Evolutionary conservation across 768 basidiomycete species (phyloP).

Genomic region (Tubosaeta sp.): DNA sequence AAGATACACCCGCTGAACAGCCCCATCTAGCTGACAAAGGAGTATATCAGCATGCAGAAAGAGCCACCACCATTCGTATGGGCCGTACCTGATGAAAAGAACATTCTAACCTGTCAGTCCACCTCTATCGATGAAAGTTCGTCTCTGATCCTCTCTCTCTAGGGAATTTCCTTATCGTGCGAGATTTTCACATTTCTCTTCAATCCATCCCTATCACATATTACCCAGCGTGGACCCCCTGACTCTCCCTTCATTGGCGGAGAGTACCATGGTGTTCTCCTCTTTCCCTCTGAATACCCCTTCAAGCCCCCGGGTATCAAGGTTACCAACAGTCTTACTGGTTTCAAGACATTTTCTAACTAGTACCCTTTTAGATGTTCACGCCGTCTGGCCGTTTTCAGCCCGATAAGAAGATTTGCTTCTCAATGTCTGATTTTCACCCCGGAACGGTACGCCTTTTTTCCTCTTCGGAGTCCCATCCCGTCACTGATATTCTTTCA

Average conservation of each 20-base stretch:
- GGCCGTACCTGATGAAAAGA: slow-evolving; percentile 96
- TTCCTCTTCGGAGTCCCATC: neutral
- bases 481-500: neutral
- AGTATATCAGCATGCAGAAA: slow-evolving; percentile 88
- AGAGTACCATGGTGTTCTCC: slow-evolving; percentile 89
- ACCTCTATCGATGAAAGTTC: slow-evolving; percentile 1
- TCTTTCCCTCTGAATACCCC: slow-evolving; percentile 92
- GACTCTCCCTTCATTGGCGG: slow-evolving; percentile 89
- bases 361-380: slow-evolving; percentile 59
- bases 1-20: neutral
- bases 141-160: slow-evolving; percentile 9
- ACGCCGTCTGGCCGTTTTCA: slow-evolving; percentile 89
- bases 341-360: slow-evolving; percentile 5
- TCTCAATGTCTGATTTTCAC: slow-evolving; percentile 96
- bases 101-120: slow-evolving; percentile 86
- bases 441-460: slow-evolving; percentile 66
- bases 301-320: slow-evolving; percentile 98
- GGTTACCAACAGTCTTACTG: slow-evolving; percentile 39
- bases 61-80: slow-evolving; percentile 95
- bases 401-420: slow-evolving; percentile 93
- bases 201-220: slow-evolving; percentile 6
- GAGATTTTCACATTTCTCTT: slow-evolving; percentile 19
- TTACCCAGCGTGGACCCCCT: slow-evolving; percentile 78
- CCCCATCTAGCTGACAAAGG: slow-evolving; percentile 64
- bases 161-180: slow-evolving; percentile 96